These are phyloP conservation scores for Termitomyces bulborhizus DNA, from an alignment of 768 basidiomycete genomes.

Conservation along the genomic window DNA sequence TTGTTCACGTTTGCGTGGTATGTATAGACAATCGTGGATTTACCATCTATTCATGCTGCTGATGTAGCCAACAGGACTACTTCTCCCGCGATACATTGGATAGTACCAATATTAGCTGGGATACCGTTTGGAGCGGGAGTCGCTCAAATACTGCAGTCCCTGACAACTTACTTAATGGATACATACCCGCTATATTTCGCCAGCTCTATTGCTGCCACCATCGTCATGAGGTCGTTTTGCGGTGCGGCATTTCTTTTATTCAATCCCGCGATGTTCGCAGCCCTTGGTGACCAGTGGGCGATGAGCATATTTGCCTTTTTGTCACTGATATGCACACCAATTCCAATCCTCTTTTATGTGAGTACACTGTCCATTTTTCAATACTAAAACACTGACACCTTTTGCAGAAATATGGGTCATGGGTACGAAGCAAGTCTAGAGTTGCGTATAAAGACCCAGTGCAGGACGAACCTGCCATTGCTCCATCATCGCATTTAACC, in stretches of 20 bases:
- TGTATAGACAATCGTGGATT: not conserved
- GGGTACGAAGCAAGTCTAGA: conserved; percentile 38
- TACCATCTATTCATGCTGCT: not conserved
- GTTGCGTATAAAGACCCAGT: conserved; percentile 35
- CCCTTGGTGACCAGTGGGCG: conserved; percentile 49
- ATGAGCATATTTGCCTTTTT: conserved; percentile 50
- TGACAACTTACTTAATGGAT: conserved; percentile 72
- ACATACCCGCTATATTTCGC: conserved; percentile 61
- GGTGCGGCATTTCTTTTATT: conserved; percentile 61
- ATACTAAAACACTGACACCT: not conserved
- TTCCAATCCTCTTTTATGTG: conserved; percentile 53
- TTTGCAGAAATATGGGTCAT: conserved; percentile 43
- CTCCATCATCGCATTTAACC: conserved; percentile 5
- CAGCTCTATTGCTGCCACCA: conserved; percentile 62
- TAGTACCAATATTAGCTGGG: conserved; percentile 60
- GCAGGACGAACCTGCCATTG: not conserved
- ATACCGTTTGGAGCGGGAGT: conserved; percentile 63
- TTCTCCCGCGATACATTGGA: conserved; percentile 50
- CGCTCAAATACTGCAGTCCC: conserved; percentile 56
- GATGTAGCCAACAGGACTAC: conserved; percentile 34
- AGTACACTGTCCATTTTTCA: conserved; percentile 14
- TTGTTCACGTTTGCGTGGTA: conserved; percentile 67
- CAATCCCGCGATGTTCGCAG: conserved; percentile 43
- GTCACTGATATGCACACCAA: conserved; percentile 43
- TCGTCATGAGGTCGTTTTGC: conserved; percentile 57